A percentile compares a stretch with the other conserved stretches of the same genome.
Evolutionary conservation across 73 alveolate species (phyloP).

Genomic region (Symbiodinium pilosum): DNA sequence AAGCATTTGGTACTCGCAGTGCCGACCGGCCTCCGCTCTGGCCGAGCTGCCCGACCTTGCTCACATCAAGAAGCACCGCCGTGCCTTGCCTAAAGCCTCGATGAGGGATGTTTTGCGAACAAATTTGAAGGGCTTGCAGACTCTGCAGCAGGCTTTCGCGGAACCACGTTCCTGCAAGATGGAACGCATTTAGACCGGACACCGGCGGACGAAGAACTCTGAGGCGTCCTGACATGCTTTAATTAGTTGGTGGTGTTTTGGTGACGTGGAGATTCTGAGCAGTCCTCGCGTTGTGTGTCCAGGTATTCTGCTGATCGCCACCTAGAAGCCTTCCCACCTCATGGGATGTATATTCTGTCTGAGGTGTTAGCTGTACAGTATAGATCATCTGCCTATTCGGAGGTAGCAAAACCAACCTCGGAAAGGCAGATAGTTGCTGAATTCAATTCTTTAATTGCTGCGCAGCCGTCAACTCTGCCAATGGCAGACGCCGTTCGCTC

Average conservation of each 20-base stretch:
- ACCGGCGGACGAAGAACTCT: neutral
- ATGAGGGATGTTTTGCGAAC: neutral
- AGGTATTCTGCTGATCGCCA: neutral
- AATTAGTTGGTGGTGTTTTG: too few species aligned
- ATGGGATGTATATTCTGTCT: neutral
- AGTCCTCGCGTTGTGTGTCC: too few species aligned
- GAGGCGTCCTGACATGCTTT: neutral
- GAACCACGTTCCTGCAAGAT: slow-evolving; percentile 57
- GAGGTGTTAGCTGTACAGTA: neutral
- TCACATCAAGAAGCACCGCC: neutral
- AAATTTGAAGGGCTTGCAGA: neutral
- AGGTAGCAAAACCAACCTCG: neutral
- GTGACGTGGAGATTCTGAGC: too few species aligned
- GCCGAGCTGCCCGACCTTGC: slow-evolving; percentile 63
- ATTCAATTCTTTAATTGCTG: neutral
- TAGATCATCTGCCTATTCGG: neutral
- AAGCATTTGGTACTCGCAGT: slow-evolving; percentile 63
- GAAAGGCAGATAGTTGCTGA: neutral
- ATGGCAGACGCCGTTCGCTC: too few species aligned
- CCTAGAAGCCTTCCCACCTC: neutral
- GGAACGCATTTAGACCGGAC: neutral
- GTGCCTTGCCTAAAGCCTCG: neutral
- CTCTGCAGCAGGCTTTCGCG: slow-evolving; percentile 20
- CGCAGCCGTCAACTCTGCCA: neutral
- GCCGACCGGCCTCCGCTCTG: slow-evolving; percentile 48